These are phyloP conservation scores for Laguncularia racemosa DNA, from an alignment of 345 rosid genomes.

Conservation along the genomic window DNA sequence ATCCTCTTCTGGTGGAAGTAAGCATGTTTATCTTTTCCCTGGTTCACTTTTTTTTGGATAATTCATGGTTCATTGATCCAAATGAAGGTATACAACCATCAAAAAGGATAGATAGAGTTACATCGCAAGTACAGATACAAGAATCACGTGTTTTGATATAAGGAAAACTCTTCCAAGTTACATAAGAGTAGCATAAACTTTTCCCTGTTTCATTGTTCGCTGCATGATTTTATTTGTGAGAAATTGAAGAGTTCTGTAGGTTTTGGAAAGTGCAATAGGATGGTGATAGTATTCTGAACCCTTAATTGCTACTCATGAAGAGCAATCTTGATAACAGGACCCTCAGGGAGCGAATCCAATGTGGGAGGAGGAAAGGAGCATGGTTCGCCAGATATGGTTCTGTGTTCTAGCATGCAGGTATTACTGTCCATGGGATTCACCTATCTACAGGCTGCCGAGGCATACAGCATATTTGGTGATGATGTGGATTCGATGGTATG, in stretches of 20 bases:
- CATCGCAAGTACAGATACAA: too few species aligned
- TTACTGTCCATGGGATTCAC: slow-evolving; percentile 94
- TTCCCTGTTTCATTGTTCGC: too few species aligned
- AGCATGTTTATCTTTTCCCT: slow-evolving; percentile 21
- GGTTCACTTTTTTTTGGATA: background rate
- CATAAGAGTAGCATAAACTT: too few species aligned
- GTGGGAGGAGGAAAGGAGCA: slow-evolving; percentile 26
- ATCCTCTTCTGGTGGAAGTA: slow-evolving; percentile 93
- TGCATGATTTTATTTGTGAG: background rate
- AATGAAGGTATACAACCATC: too few species aligned
- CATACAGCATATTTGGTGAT: slow-evolving; percentile 92
- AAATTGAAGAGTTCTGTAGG: background rate
- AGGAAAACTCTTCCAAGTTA: too few species aligned
- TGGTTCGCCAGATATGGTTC: slow-evolving; percentile 27
- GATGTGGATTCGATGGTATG: slow-evolving; percentile 94
- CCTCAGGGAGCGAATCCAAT: slow-evolving; percentile 57
- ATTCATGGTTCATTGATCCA: too few species aligned
- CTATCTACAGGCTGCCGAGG: slow-evolving; percentile 78
- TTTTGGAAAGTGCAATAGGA: background rate
- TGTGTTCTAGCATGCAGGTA: slow-evolving; percentile 67
- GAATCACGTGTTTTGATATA: too few species aligned
- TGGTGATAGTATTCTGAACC: too few species aligned
- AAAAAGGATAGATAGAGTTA: too few species aligned
- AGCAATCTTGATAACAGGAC: slow-evolving; percentile 30
- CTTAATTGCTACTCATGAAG: too few species aligned